These are phyloP conservation scores for Sugiyamaella novakii DNA, from an alignment of 1,139 yeast genomes.

Conservation along the genomic window DNA sequence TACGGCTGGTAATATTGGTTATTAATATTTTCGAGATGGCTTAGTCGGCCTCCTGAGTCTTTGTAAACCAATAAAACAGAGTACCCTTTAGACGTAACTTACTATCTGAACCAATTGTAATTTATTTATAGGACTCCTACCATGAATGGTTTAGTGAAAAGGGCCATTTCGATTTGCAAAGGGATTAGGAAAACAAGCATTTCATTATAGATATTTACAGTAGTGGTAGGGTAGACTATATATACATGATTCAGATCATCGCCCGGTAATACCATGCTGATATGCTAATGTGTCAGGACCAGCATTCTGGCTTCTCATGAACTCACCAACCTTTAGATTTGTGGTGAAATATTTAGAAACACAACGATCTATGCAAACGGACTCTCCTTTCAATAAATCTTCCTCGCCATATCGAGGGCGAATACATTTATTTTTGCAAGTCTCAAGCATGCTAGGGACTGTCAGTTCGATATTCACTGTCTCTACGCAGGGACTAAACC, in stretches of 20 bases:
- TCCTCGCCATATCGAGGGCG: conserved; percentile 75
- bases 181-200: not conserved
- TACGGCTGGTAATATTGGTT: too few species aligned
- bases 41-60: too few species aligned
- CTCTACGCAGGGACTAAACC: too few species aligned
- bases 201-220: conserved; percentile 6
- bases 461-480: too few species aligned
- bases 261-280: conserved; percentile 13
- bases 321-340: conserved; percentile 71
- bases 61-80: too few species aligned
- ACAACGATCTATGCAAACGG: conserved; percentile 93
- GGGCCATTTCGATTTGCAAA: too few species aligned
- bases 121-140: too few species aligned
- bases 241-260: not conserved
- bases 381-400: conserved; percentile 82
- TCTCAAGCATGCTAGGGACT: conserved; percentile 48
- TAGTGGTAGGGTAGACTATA: not conserved
- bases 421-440: conserved; percentile 72
- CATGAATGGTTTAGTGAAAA: too few species aligned
- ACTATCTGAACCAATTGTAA: too few species aligned
- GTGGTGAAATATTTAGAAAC: conserved; percentile 95
- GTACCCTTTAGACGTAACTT: too few species aligned
- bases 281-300: conserved; percentile 31
- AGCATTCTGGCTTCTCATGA: conserved; percentile 41
- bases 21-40: too few species aligned